Evolutionary conservation across 2,329 filamentous ascomycete genomes (phyloP).

Genomic region (Aureobasidium musti): DNA sequence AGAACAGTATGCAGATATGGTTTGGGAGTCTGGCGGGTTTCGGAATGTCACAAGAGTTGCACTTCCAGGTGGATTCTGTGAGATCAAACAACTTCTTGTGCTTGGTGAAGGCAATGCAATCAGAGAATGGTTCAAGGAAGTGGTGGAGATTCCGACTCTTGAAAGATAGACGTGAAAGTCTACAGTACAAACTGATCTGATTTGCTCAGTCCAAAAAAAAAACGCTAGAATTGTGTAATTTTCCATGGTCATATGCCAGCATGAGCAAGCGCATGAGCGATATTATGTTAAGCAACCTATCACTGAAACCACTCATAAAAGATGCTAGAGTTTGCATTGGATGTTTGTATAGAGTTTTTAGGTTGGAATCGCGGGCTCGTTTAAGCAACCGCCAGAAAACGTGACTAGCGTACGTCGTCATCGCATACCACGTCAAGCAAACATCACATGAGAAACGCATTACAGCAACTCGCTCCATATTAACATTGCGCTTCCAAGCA

Average conservation of each 20-base stretch:
- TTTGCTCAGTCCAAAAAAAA: not conserved
- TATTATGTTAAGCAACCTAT: not conserved
- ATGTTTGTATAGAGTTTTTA: not conserved
- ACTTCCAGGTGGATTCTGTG: conserved; percentile 59
- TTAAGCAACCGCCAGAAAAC: not conserved
- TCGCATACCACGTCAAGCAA: conserved; percentile 8
- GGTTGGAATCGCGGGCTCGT: not conserved
- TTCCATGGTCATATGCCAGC: not conserved
- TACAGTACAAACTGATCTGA: not conserved
- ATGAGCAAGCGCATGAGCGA: not conserved
- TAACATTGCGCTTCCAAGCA: too few species aligned
- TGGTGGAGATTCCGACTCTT: conserved; percentile 22
- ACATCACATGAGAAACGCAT: not conserved
- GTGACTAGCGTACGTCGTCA: not conserved
- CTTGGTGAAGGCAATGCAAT: conserved; percentile 40
- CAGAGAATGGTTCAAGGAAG: conserved; percentile 21
- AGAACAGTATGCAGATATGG: conserved; percentile 53
- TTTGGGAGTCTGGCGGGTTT: conserved; percentile 50
- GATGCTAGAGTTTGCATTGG: not conserved
- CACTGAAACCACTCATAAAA: too few species aligned
- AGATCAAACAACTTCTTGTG: conserved; percentile 53
- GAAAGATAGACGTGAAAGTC: not conserved
- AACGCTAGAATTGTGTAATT: not conserved
- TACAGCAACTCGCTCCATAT: not conserved
- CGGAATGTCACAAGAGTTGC: conserved; percentile 48